Percentiles rank a stretch among this genome's conserved stretches.
These are phyloP conservation scores for Heliosperma pusillum DNA, from an alignment of 148 eudicot species.

Conservation along the genomic window DNA sequence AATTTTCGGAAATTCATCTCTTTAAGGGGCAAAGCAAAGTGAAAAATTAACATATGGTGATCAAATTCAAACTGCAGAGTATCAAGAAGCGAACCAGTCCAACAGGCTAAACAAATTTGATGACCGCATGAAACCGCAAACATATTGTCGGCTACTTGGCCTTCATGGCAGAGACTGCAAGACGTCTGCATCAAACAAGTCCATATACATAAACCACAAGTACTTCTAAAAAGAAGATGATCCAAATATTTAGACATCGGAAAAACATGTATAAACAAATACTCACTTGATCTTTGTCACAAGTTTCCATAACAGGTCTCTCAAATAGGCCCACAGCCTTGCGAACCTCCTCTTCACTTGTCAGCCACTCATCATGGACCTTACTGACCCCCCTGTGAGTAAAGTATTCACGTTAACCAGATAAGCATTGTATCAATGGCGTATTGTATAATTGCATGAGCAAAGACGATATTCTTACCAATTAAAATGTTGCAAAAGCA, in stretches of 20 bases:
- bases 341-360: slow-evolving; percentile 24
- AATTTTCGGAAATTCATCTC: too few relatives aligned
- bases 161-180: slow-evolving; percentile 46
- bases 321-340: slow-evolving; percentile 27
- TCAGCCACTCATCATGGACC: slow-evolving; percentile 31
- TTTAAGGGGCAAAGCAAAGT: too few relatives aligned
- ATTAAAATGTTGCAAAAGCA: slow-evolving; percentile 24
- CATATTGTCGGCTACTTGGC: slow-evolving; percentile 13
- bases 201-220: not conserved
- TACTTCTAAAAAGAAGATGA: not conserved
- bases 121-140: slow-evolving; percentile 45
- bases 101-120: slow-evolving; percentile 44
- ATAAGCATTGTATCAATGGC: not conserved
- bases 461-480: slow-evolving; percentile 20
- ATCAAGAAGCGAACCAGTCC: slow-evolving; percentile 35
- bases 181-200: slow-evolving; percentile 27
- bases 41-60: not conserved
- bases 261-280: not conserved
- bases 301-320: slow-evolving; percentile 12
- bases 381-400: slow-evolving; percentile 23
- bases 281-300: slow-evolving; percentile 36
- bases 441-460: not conserved
- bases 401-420: not conserved
- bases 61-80: not conserved
- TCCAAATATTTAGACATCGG: not conserved